A percentile compares a stretch with the other conserved stretches of the same genome.
phyloP scores from a whole-genome alignment of 148 eudicot genomes.

The Silene conica region DNA sequence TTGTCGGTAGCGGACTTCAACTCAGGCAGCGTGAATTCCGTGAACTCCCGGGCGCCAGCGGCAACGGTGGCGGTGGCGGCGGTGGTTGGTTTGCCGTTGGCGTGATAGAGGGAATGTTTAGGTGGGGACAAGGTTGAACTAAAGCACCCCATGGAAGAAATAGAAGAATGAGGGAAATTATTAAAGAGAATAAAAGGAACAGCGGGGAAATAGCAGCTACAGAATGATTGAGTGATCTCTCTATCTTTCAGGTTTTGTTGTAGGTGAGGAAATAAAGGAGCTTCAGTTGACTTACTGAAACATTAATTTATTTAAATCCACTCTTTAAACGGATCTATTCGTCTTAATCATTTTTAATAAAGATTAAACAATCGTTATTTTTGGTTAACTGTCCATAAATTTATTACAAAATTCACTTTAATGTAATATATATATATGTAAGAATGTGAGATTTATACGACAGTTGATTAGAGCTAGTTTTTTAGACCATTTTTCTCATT shows the following conservation, averaged over 20 bases:
- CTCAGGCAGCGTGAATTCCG: constrained; percentile 58
- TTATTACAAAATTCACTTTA: no score
- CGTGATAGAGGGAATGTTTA: constrained; percentile 18
- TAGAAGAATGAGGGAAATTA: not conserved
- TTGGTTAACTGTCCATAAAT: no score
- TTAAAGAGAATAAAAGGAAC: not conserved
- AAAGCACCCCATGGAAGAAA: constrained; percentile 60
- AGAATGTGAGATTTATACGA: no score
- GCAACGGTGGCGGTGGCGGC: not conserved
- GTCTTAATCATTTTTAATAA: no score
- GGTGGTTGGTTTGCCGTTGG: constrained; percentile 20
- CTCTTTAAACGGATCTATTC: no score
- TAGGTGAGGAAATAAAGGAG: constrained; percentile 2
- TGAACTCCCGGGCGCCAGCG: constrained; percentile 32
- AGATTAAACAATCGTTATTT: no score
- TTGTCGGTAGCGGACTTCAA: constrained; percentile 62
- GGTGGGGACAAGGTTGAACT: constrained; percentile 28
- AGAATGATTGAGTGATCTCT: not conserved
- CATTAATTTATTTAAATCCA: not conserved
- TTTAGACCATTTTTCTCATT: no score
- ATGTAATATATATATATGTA: no score
- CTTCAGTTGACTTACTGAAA: not conserved
- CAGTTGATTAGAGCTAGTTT: no score
- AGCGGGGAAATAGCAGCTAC: not conserved
- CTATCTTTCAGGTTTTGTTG: not conserved